These are phyloP conservation scores for Fraxinus nigra DNA, from an alignment of 305 asterid species.

Conservation along the genomic window DNA sequence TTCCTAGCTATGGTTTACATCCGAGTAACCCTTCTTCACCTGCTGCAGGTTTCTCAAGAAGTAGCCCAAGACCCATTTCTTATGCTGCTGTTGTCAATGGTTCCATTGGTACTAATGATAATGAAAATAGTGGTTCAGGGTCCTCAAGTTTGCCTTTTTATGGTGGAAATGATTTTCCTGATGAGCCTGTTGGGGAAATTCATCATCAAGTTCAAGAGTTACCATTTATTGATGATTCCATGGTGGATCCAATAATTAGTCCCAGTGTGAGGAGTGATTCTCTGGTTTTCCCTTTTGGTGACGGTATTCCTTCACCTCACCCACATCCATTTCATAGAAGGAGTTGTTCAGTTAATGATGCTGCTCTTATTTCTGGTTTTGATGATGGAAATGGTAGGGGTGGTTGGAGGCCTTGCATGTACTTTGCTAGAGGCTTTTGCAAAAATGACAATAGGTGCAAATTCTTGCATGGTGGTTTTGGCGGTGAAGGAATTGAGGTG, in stretches of 20 bases:
- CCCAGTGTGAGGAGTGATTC: conserved; percentile 82
- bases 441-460: conserved; percentile 70
- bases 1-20: conserved; percentile 58
- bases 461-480: conserved; percentile 60
- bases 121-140: conserved; percentile 27
- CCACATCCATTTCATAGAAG: conserved; percentile 63
- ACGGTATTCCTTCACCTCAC: conserved; percentile 28
- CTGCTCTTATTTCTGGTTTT: conserved; percentile 43
- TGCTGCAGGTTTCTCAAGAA: conserved; percentile 16
- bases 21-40: conserved; percentile 52
- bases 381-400: conserved; percentile 41
- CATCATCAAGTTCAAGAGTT: conserved; percentile 39
- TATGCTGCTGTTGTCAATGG: conserved; percentile 27
- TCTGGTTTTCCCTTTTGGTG: conserved; percentile 55
- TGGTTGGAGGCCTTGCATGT: conserved; percentile 90
- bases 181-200: conserved; percentile 38
- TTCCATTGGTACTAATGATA: conserved; percentile 23
- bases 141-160: conserved; percentile 52
- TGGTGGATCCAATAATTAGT: conserved; percentile 59
- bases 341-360: conserved; percentile 70
- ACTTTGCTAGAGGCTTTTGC: conserved; percentile 78
- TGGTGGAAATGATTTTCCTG: conserved; percentile 34
- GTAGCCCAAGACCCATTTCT: background rate
- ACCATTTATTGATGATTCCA: conserved; percentile 53
- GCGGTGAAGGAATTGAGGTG: conserved; percentile 34